A percentile compares a stretch with the other conserved stretches of the same genome.
phyloP scores from a whole-genome alignment of 2,329 filamentous ascomycete species.

The Epichloe hybrida region DNA sequence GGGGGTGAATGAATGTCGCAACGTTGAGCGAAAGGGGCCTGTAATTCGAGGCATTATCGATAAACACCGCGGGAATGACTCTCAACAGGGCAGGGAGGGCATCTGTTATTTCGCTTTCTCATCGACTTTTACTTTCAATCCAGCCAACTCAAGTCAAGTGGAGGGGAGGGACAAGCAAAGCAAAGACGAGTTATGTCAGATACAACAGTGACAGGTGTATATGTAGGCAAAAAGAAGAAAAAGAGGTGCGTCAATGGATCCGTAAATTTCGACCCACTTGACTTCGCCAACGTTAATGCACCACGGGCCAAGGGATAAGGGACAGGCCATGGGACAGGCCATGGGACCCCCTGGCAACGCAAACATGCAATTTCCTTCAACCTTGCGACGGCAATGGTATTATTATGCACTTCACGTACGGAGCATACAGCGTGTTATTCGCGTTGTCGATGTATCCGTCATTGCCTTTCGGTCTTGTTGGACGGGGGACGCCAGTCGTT shows the following conservation, averaged over 20 bases:
- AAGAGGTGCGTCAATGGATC: conserved; percentile 6
- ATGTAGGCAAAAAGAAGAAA: no score
- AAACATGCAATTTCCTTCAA: conserved; percentile 2
- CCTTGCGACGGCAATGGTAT: no score
- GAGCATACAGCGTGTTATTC: no score
- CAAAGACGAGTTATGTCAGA: background rate
- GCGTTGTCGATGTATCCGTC: background rate
- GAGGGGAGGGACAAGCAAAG: background rate
- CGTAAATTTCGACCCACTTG: conserved; percentile 14
- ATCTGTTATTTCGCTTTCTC: no score
- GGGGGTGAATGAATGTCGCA: background rate
- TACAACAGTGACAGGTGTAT: no score
- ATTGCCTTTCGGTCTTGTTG: background rate
- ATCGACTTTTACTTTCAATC: no score
- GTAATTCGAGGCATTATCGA: no score
- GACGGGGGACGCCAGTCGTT: background rate
- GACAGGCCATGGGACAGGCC: background rate
- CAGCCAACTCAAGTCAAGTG: background rate
- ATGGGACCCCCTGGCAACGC: conserved; percentile 1
- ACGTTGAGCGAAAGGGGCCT: no score
- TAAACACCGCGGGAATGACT: background rate
- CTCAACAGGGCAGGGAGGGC: background rate
- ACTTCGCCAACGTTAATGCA: conserved; percentile 10
- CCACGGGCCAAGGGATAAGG: background rate
- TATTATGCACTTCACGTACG: no score